A percentile compares a stretch with the other conserved stretches of the same genome.
These are phyloP conservation scores for Fraxinus excelsior DNA, from an alignment of 257 asterid species.

Conservation along the genomic window DNA sequence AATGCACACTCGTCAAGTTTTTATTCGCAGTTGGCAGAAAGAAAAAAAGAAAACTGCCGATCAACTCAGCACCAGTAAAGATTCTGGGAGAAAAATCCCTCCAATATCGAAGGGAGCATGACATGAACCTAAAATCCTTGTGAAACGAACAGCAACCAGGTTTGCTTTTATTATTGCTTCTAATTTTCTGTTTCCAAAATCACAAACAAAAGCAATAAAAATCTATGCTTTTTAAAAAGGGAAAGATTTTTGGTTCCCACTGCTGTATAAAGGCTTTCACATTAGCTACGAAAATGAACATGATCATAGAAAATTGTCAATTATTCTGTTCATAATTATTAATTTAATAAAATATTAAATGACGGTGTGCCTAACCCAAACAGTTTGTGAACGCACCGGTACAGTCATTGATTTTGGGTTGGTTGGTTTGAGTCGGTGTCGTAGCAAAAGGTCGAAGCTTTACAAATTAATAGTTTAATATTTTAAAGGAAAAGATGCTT, in stretches of 20 bases:
- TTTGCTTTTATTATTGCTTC: not conserved
- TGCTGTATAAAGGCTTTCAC: not conserved
- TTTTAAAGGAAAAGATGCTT: not conserved
- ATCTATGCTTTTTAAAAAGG: not conserved
- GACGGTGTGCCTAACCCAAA: not conserved
- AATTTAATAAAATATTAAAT: no score
- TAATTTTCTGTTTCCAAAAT: not conserved
- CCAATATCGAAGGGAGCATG: no score
- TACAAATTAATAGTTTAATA: not conserved
- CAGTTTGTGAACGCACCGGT: not conserved
- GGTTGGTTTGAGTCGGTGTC: conserved; percentile 21
- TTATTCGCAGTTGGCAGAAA: no score
- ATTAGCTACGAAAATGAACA: not conserved
- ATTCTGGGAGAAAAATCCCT: no score
- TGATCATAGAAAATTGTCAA: not conserved
- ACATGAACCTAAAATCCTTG: not conserved
- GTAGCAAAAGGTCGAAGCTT: conserved; percentile 25
- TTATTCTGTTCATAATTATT: not conserved
- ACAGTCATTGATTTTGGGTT: not conserved
- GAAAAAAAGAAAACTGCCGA: no score
- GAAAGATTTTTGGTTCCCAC: not conserved
- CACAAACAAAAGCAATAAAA: not conserved
- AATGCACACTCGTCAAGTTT: no score
- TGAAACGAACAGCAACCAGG: not conserved
- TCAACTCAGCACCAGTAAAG: no score